Conservation (phyloP, 2,329 filamentous ascomycete species). For the Elsinoe arachidis region DNA sequence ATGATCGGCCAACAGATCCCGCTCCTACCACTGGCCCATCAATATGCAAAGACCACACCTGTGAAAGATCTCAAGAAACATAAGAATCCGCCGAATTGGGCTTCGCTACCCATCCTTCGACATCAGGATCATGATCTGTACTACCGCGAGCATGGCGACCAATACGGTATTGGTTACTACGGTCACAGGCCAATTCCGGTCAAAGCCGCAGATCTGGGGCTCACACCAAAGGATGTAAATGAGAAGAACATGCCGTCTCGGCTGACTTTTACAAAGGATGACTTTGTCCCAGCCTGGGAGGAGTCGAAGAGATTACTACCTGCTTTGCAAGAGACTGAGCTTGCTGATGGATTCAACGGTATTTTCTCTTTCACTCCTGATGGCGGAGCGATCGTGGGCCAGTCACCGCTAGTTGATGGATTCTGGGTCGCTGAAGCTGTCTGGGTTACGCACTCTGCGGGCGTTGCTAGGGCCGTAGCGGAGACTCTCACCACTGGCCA, state of each 20-base stretch:
- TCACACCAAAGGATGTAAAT: conserved; percentile 45
- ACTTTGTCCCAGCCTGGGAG: conserved; percentile 54
- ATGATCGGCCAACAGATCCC: conserved; percentile 53
- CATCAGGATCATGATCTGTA: conserved; percentile 58
- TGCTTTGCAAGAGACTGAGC: conserved; percentile 40
- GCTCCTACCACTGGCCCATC: conserved; percentile 52
- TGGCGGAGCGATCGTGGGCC: conserved; percentile 51
- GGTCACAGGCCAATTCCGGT: conserved; percentile 55
- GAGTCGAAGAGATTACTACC: conserved; percentile 48
- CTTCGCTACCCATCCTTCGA: conserved; percentile 49
- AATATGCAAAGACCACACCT: conserved; percentile 54
- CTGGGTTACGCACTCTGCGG: conserved; percentile 59
- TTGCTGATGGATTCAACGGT: conserved; percentile 56
- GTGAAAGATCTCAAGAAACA: conserved; percentile 38
- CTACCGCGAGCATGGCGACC: conserved; percentile 56
- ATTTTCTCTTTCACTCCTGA: conserved; percentile 60
- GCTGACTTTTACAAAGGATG: conserved; percentile 49
- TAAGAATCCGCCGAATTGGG: conserved; percentile 41
- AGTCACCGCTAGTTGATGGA: conserved; percentile 49
- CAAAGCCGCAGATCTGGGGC: conserved; percentile 45
- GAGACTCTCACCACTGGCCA: conserved; percentile 49
- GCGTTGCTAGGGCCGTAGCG: conserved; percentile 52
- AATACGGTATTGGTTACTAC: conserved; percentile 56
- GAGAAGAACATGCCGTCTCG: conserved; percentile 57
- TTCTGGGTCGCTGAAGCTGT: conserved; percentile 59